Base-by-base conservation (phyloP, 306 rosid genomes). In the Prunus kanzakura region DNA sequence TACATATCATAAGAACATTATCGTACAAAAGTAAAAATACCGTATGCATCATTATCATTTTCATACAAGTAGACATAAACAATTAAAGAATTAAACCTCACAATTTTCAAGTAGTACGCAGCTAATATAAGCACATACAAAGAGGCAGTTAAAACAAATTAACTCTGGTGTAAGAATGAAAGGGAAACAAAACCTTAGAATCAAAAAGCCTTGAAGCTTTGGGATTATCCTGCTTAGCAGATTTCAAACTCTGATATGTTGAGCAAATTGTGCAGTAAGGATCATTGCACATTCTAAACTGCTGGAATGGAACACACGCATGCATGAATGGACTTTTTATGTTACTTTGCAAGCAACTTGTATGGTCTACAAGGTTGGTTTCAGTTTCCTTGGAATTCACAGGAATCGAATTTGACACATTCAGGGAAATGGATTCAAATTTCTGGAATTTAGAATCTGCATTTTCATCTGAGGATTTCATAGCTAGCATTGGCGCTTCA, bases 231-330 rank as follows among this genome's bases (percentile, higher is more conserved):
- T 47, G 27, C 25, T 73, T 66, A 73, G 68, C 27, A 60, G 43
- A 43, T 58, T 23, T 73, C 22, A 18, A 25, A 73, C 19, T 15
- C 10, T 45, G 69, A 61, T 10, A 10, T 46, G 77, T 50, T 60
- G 52, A 47, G 60, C 68, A 61, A 73, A 61, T 45, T 22, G 77
- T 73, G n/a, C 69, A 73, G 11, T 25, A 29, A 73, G 69, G 58
- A 45, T 45, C 67, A 12, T 5, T 23, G 77, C 77, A 73, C 30
- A 15, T 2, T 70, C 62, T 50, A 18, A 29, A 51, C 25, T 51
- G 46, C 74, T 69, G 74, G 74, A 51, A 70, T 30, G 74, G 62
- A 51, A 70, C 47, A 11, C 62, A 70, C 11, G 74, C 62, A 50
- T 55, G 74, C 41, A 29, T 70, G 62, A 51, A 70, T 29, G 74